Evolutionary conservation across 108 stramenopile species (phyloP), one percentile per base, ranked within the genome.

Genomic region (Schizochytrium sp.): DNA sequence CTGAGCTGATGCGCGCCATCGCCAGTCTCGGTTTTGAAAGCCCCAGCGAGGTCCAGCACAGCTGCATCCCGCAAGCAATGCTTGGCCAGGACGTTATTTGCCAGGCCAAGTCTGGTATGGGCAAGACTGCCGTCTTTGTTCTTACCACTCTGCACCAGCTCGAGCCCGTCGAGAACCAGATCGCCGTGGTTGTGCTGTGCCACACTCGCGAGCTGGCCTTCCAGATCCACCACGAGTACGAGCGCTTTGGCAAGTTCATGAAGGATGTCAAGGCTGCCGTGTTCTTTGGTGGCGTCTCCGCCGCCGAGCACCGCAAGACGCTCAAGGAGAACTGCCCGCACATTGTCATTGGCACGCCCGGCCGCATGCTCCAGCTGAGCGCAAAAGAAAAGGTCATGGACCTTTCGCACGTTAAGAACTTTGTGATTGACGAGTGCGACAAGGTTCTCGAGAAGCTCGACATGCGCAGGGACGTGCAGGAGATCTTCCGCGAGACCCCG

Each of bases 81-180:
- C 91, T 99, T n/a, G 99, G 99, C 44, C 97, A 97, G 93, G 99
- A 99, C 91, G 96, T 99, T 72, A 95, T 99, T 88, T 99, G 99
- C 91, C 99, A 99, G 92, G 99, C 99, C 59, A 99, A 99, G 95
- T 96, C 96, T 60, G 99, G 99, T 72, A 99, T 99, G 99, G 99
- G 99, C 72, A 99, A 99, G 94, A 99, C 99, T 3, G 99, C 99
- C 5, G 99, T 99, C 88, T 99, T 99, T 90, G 98, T 98, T 6
- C 94, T 99, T 57, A 96, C 99, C 6, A 99, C 99, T 5, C 94
- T 99, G 47, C 97, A 99, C 93, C 97, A 97, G 91, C 92, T 97
- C 87, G 94, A 97, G 72, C 95, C 95, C 41, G 60, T 87, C n/a
- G 83, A 87, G 19, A 91, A 95, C 88, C 95, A 97, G 92, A 96